These are phyloP conservation scores for Carallia pectinifolia DNA, from an alignment of 345 rosid genomes.

Conservation along the genomic window DNA sequence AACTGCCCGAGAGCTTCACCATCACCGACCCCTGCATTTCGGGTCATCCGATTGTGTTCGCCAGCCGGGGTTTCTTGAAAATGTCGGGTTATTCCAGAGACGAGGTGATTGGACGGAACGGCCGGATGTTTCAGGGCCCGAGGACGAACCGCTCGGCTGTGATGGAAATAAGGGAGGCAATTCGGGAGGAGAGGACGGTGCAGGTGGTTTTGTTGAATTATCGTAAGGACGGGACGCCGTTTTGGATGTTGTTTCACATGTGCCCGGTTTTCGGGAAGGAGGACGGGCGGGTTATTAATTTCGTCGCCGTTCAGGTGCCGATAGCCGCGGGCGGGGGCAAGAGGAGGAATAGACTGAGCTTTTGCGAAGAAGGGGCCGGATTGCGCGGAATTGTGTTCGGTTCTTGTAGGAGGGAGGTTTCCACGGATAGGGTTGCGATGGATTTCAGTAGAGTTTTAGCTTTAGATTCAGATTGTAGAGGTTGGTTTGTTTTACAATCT, in stretches of 20 bases:
- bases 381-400: slow-evolving; percentile 47
- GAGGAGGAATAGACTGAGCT: slow-evolving; percentile 34
- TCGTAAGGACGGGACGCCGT: slow-evolving; percentile 80
- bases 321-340: slow-evolving; percentile 21
- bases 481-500: slow-evolving; percentile 26
- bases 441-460: slow-evolving; percentile 41
- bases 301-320: slow-evolving; percentile 89
- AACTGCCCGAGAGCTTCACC: slow-evolving; percentile 70
- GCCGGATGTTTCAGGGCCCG: slow-evolving; percentile 79
- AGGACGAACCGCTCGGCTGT: slow-evolving; percentile 63
- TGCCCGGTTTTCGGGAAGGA: slow-evolving; percentile 57
- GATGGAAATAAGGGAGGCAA: slow-evolving; percentile 83
- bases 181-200: slow-evolving; percentile 63
- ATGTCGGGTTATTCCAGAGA: slow-evolving; percentile 66
- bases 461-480: slow-evolving; percentile 45
- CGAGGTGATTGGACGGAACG: slow-evolving; percentile 78
- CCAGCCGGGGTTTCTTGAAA: slow-evolving; percentile 70
- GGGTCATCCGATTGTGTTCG: slow-evolving; percentile 91
- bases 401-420: slow-evolving; percentile 80
- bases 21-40: slow-evolving; percentile 80
- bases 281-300: slow-evolving; percentile 65
- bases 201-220: slow-evolving; percentile 72
- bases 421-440: slow-evolving; percentile 43
- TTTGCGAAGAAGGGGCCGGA: slow-evolving; percentile 39
- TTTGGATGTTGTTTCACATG: slow-evolving; percentile 87